Evolutionary conservation across 805 yeast genomes (phyloP), one percentile per base, ranked within the genome.

Genomic region (Yarrowia yakushimensis): DNA sequence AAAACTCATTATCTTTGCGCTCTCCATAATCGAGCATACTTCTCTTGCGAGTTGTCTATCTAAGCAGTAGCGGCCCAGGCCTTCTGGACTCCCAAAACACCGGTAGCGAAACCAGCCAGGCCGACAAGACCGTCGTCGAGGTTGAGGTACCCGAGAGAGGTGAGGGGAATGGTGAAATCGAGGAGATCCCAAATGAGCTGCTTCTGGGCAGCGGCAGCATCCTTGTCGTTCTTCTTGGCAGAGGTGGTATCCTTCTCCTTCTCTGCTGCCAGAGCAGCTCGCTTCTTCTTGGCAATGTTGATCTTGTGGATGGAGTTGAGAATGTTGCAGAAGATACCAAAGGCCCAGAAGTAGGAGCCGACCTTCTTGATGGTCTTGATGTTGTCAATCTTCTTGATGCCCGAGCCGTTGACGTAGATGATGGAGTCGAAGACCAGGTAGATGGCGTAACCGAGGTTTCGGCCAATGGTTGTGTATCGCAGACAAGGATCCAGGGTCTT

Each of bases 111-210:
- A 71, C 98, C 98, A 37, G 94, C 90, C 63, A 85, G 76, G 36
- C 96, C 97, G 57, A 90, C 82, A 42, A 85, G 79, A 55, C 96
- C 94, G 68, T 92, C 97, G 71, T 85, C 83, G 69, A 84, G 77
- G 67, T 79, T 78, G 68, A 87, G 76, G 74, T 78, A 76, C 63
- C 81, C 79, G 73, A 88, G 81, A 61, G 85, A 82, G 73, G 87
- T 85, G 71, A 86, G 76, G 12, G 94, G 96, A 69, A 92, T 86
- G 66, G 87, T 79, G 66, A 82, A 71, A 75, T 92, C 97, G 65
- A 87, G 80, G 11, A 81, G 72, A 72, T 90, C 93, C 89, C 93
- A 88, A 28, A 86, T 74, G 65, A 90, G 76, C 75, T 85, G 88
- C 69, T 86, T 81, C 67, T 79, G 77, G 13, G 87, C 83, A 57